Evolutionary conservation across 2,329 filamentous ascomycete species (phyloP).

Genomic region (Beauveria pseudobassiana): DNA sequence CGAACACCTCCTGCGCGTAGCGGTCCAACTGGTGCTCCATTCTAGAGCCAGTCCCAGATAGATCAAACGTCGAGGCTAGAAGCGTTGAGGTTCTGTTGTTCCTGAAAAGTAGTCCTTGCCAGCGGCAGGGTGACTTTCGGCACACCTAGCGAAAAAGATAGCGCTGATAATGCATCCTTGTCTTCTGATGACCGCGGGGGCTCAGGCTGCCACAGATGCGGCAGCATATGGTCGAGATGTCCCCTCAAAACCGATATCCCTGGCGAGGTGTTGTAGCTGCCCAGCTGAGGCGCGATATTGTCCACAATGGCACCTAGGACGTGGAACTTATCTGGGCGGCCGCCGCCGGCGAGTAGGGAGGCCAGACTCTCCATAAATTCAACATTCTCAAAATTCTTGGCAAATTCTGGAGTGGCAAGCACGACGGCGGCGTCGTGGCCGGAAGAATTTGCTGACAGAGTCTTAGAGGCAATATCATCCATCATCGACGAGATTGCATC

Average conservation of each 20-base stretch:
- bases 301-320: conserved; percentile 51
- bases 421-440: conserved; percentile 38
- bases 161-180: conserved; percentile 29
- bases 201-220: conserved; percentile 34
- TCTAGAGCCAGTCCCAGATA: conserved; percentile 15
- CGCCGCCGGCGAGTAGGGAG: conserved; percentile 36
- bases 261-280: conserved; percentile 23
- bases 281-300: conserved; percentile 34
- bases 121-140: conserved; percentile 52
- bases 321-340: conserved; percentile 32
- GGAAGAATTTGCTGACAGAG: conserved; percentile 21
- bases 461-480: conserved; percentile 16
- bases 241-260: conserved; percentile 49
- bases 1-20: conserved; percentile 29
- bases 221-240: conserved; percentile 31
- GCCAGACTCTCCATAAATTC: conserved; percentile 36
- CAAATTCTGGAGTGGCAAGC: conserved; percentile 41
- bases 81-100: conserved; percentile 58
- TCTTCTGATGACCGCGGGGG: conserved; percentile 22
- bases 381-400: conserved; percentile 39
- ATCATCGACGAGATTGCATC: conserved; percentile 15
- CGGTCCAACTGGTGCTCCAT: conserved; percentile 27
- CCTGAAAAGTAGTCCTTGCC: conserved; percentile 68
- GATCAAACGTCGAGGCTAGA: conserved; percentile 28
- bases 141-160: conserved; percentile 33